Conservation (phyloP, 2,329 filamentous ascomycete species). For the Hypoxylon sp. region DNA sequence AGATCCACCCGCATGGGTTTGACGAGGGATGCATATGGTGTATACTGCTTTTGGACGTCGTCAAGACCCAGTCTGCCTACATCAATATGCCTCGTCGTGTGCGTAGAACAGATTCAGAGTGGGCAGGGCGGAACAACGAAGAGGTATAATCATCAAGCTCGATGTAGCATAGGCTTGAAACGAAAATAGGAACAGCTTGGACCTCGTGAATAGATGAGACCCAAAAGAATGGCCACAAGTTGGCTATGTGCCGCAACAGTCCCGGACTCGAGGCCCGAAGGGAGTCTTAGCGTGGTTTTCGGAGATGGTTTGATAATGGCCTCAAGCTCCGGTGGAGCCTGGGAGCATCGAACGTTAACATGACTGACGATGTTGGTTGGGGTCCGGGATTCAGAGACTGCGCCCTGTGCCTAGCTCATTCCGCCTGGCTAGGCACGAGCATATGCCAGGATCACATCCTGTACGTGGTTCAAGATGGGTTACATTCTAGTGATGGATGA, state of each 20-base stretch:
- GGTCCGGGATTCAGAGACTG: slow-evolving; percentile 38
- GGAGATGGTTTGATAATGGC: slow-evolving; percentile 15
- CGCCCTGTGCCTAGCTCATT: slow-evolving; percentile 38
- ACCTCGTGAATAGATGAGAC: slow-evolving; percentile 8
- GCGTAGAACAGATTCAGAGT: slow-evolving; percentile 5
- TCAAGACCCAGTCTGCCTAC: slow-evolving; percentile 25
- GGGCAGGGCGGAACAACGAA: slow-evolving; percentile 2
- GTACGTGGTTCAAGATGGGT: slow-evolving; percentile 24
- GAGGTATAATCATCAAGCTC: neutral
- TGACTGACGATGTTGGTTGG: slow-evolving; percentile 36
- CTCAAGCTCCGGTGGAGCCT: slow-evolving; percentile 13
- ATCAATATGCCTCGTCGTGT: slow-evolving; percentile 27
- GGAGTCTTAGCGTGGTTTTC: slow-evolving; percentile 7
- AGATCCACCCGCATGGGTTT: slow-evolving; percentile 30
- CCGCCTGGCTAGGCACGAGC: slow-evolving; percentile 36
- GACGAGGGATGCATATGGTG: slow-evolving; percentile 22
- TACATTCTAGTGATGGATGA: slow-evolving; percentile 29
- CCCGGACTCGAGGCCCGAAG: slow-evolving; percentile 26
- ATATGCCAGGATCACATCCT: slow-evolving; percentile 35
- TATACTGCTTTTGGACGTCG: slow-evolving; percentile 24
- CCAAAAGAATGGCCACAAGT: slow-evolving; percentile 20
- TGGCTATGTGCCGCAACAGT: slow-evolving; percentile 16
- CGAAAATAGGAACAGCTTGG: slow-evolving; percentile 14
- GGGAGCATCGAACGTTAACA: slow-evolving; percentile 20
- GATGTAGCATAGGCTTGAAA: neutral